Evolutionary conservation across 2,329 filamentous ascomycete species (phyloP), one percentile per base, ranked within the genome.

Genomic region (Pezicula neosporulosa): DNA sequence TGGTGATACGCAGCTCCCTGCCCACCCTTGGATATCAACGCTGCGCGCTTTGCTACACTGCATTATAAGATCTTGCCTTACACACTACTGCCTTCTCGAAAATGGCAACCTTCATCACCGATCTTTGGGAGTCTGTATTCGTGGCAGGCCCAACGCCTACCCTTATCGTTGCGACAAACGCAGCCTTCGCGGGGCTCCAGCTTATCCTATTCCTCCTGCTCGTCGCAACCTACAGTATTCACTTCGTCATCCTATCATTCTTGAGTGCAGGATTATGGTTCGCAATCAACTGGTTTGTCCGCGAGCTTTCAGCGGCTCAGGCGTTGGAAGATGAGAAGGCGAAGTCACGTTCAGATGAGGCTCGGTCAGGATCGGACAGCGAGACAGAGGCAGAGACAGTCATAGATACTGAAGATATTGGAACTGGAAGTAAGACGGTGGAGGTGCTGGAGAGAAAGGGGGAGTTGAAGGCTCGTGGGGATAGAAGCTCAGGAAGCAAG

Each of bases 251-350:
- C 52, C 81, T 99, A 6, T 96, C 90, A 12, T 64, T 85, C 52
- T 76, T 99, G 9, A 90, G 84, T 57, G 92, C 75, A 30, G 88
- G 89, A 4, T 78, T 97, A 35, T 99, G 94, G 94, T 91, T 82
- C 75, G 83, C 88, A 51, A 92, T 97, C 73, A 97, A 97, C 79
- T 99, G 94, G 94, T 97, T 99, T 66, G 91, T 90, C 50, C 73
- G 73, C 43, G 93, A 84, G 72, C 67, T 84, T 45, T 72, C 71
- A 55, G 66, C 67, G 46, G 73, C 73, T 53, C 77, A 80, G 64
- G 71, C 64, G 38, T 68, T 62, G 27, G 68, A 73, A 54, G 70
- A 74, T 54, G 69, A 69, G 47, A 69, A 70, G 19, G 66, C 72
- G 51, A 65, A 55, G 63, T 57, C 53, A 44, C 46, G 54, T 50